Base-by-base conservation (phyloP, 192 early-diverging fungal species). In the Cetraspora pellucida region DNA sequence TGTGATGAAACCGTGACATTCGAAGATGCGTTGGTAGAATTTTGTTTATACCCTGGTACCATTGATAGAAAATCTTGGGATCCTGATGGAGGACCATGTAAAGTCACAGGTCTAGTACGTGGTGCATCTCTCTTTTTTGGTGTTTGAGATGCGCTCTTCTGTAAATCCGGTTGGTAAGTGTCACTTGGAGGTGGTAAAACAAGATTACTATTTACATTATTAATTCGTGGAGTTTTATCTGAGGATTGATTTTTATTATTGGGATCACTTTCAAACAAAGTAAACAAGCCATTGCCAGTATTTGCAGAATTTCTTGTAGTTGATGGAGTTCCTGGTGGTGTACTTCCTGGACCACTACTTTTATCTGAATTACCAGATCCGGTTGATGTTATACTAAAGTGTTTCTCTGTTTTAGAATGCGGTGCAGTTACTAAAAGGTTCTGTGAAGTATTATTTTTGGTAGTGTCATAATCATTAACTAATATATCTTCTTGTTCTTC, bases 91-190 rank as follows among this genome's bases (percentile, higher is more conserved):
- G 49, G 47, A 43, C 60, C 74, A 67, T 76, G 64, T 30, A 65
- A 30, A 11, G 74, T 72, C 21, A 68, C 75, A 13, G 66, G 79
- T 54, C 67, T 71, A 52, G 74, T 52, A 19, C 68, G 74, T 46
- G 45, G 28, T 37, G 28, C 23, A 44, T 75, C 74, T 3, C 71
- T 74, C 43, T 80, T 68, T 52, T 68, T 75, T 19, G 72, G 75
- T 11, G 49, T 21, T 27, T 75, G 73, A 23, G 78, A 72, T 0
- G 59, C 44, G 55, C 44, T 65, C 16, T 67, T 64, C 13, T 77
- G 58, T 28, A 14, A 3, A 30, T 64, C 59, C 4, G 28, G 0
- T n/a, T 17, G 59, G 54, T 57, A 58, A 43, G 16, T 21, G 30
- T 44, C 59, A 58, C 28, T 54, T 54, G 55, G 55, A 5, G 43